Evolutionary conservation across 257 asterid species (phyloP).

Genomic region (Capsicum pubescens): DNA sequence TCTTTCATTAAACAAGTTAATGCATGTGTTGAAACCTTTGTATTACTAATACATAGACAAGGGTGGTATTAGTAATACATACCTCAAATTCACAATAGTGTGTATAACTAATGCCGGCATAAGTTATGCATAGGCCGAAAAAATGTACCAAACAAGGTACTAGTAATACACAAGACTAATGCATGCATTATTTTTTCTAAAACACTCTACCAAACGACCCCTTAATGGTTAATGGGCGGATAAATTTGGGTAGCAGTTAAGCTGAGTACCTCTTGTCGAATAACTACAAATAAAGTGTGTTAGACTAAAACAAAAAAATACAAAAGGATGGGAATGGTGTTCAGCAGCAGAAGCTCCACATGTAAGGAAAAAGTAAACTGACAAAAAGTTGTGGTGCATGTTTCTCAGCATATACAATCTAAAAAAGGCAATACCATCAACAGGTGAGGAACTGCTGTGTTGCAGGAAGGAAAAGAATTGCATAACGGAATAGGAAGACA

Average conservation of each 20-base stretch:
- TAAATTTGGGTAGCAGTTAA: background rate
- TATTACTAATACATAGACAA: no score
- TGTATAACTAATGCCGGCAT: no score
- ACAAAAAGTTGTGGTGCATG: constrained; percentile 7
- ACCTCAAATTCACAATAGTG: no score
- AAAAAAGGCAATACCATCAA: background rate
- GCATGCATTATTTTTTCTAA: no score
- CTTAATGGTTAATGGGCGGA: background rate
- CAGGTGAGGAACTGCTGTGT: background rate
- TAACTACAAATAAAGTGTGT: background rate
- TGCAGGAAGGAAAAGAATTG: background rate
- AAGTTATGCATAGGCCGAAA: no score
- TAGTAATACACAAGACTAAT: no score
- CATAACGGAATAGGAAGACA: background rate
- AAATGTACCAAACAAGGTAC: no score
- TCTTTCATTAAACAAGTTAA: no score
- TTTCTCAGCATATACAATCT: background rate
- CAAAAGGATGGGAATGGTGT: background rate
- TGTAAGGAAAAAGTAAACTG: background rate
- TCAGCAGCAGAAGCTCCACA: background rate
- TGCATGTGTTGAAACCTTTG: no score
- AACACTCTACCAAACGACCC: no score
- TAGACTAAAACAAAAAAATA: background rate
- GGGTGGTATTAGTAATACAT: no score
- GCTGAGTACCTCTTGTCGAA: background rate